A percentile compares a stretch with the other conserved stretches of the same genome.
Conservation (phyloP, 306 rosid genomes). For the Bauhinia variegata region DNA sequence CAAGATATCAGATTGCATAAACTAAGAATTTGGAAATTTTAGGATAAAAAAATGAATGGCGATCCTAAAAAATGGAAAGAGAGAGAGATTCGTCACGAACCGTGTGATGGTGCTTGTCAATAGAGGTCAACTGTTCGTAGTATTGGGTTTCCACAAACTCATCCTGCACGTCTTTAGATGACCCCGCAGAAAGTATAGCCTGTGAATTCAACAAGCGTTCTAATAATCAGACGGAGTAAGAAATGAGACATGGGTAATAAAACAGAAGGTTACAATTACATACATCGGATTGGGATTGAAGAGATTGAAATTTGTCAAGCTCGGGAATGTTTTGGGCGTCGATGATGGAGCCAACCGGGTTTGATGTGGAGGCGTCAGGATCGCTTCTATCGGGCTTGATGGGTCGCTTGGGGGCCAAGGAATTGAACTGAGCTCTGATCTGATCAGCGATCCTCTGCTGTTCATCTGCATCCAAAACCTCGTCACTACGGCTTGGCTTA, state of each 20-base stretch:
- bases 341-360: constrained; percentile 15
- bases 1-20: neutral
- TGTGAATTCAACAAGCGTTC: neutral
- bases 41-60: neutral
- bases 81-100: constrained; percentile 27
- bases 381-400: constrained; percentile 77
- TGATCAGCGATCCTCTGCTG: constrained; percentile 56
- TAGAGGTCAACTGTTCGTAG: constrained; percentile 56
- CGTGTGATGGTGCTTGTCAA: constrained; percentile 71
- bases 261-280: neutral
- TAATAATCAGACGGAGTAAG: neutral
- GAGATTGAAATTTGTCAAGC: constrained; percentile 59
- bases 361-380: constrained; percentile 38
- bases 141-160: constrained; percentile 76
- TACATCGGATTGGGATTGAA: constrained; percentile 57
- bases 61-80: neutral
- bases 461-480: constrained; percentile 53
- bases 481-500: constrained; percentile 84
- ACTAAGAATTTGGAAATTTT: neutral
- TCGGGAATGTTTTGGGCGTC: constrained; percentile 49
- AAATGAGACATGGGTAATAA: neutral
- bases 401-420: constrained; percentile 61
- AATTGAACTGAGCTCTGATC: constrained; percentile 67
- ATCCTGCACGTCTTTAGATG: constrained; percentile 36
- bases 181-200: constrained; percentile 32